A percentile compares a stretch with the other conserved stretches of the same genome.
Conservation (phyloP, 495 filamentous ascomycete species). For the Penicillium argentinense region DNA sequence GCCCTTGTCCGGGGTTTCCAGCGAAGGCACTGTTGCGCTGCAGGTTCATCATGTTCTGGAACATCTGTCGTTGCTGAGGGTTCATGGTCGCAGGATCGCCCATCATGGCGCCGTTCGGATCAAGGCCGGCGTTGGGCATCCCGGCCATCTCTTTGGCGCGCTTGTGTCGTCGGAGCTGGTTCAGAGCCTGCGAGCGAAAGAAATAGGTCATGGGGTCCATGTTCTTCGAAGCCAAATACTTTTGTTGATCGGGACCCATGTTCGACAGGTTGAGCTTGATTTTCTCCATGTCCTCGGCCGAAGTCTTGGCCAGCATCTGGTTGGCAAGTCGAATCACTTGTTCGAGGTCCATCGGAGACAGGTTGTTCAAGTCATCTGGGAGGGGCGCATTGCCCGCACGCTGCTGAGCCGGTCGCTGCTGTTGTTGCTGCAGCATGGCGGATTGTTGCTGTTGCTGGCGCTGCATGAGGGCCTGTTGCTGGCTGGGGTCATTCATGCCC, state of each 20-base stretch:
- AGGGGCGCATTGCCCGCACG: conserved; percentile 29
- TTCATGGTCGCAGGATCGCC: conserved; percentile 39
- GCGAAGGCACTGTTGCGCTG: conserved; percentile 41
- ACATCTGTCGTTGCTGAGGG: conserved; percentile 45
- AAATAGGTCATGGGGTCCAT: conserved; percentile 51
- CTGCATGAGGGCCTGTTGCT: conserved; percentile 39
- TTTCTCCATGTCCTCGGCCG: conserved; percentile 43
- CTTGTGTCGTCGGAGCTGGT: conserved; percentile 36
- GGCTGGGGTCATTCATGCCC: conserved; percentile 47
- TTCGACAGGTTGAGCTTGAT: conserved; percentile 43
- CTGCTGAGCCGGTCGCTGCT: conserved; percentile 35
- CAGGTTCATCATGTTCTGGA: conserved; percentile 46
- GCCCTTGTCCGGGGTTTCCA: conserved; percentile 34
- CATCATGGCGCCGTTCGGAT: conserved; percentile 36
- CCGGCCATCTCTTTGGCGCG: conserved; percentile 36
- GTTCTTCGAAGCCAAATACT: conserved; percentile 37
- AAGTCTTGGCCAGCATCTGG: conserved; percentile 39
- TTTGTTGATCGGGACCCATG: conserved; percentile 46
- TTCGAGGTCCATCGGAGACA: conserved; percentile 43
- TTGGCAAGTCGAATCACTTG: conserved; percentile 44
- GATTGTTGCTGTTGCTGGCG: conserved; percentile 34
- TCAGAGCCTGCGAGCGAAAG: conserved; percentile 50
- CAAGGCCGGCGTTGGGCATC: conserved; percentile 25
- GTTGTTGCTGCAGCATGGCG: conserved; percentile 20
- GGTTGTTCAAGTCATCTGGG: conserved; percentile 38